Evolutionary conservation across 306 rosid genomes (phyloP).

Genomic region (Datisca glomerata): DNA sequence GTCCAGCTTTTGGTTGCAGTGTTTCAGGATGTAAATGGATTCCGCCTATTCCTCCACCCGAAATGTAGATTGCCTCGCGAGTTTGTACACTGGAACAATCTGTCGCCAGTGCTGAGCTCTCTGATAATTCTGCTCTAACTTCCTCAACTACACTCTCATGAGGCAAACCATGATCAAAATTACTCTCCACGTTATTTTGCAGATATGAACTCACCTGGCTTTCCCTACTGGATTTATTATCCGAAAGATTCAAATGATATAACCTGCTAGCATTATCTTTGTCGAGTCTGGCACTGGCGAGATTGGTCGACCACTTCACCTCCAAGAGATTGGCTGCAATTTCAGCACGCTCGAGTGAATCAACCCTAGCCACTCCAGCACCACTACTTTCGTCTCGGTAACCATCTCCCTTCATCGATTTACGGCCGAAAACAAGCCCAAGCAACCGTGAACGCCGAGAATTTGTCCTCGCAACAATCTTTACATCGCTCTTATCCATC

Average conservation of each 20-base stretch:
- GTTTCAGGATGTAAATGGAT: conserved; percentile 26
- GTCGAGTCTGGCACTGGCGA: conserved; percentile 15
- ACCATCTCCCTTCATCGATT: conserved; percentile 28
- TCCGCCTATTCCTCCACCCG: conserved; percentile 22
- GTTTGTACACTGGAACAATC: conserved; percentile 23
- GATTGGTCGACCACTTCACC: conserved; percentile 77
- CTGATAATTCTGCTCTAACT: conserved; percentile 27
- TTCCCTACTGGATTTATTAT: conserved; percentile 8
- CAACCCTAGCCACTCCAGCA: conserved; percentile 12
- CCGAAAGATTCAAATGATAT: too few relatives aligned
- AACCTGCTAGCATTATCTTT: conserved; percentile 16
- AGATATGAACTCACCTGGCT: conserved; percentile 15
- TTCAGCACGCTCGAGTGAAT: conserved; percentile 63
- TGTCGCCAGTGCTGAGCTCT: conserved; percentile 15
- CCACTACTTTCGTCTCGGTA: conserved; percentile 11
- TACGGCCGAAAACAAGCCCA: conserved; percentile 48
- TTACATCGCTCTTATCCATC: conserved; percentile 23
- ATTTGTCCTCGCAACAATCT: conserved; percentile 18
- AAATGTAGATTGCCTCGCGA: conserved; percentile 15
- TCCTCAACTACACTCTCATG: conserved; percentile 11
- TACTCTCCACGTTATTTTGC: conserved; percentile 11
- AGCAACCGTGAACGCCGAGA: conserved; percentile 38
- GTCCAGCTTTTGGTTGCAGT: conserved; percentile 23
- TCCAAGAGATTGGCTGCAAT: conserved; percentile 76
- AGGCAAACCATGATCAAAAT: conserved; percentile 5